Evolutionary conservation across 306 rosid species (phyloP), one percentile per base, ranked within the genome.

Genomic region (Fragaria ananassa): DNA sequence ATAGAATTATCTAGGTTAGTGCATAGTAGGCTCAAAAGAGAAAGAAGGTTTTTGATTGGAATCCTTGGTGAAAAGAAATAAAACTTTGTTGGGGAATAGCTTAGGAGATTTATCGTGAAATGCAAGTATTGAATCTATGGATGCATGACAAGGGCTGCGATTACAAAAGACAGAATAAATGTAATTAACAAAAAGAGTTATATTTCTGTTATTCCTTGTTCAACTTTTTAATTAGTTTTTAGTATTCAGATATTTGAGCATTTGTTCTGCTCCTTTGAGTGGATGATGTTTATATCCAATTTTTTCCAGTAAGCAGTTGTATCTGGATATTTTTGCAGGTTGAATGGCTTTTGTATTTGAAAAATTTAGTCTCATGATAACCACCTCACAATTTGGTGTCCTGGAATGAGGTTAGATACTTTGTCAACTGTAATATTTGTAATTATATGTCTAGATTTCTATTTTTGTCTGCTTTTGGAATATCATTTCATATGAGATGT

Each of bases 391-490:
- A 79, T 74, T 70, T 51, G 81, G 68, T 14, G 31, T 58, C 65
- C 13, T 35, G 39, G 51, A 71, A 75, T 17, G 82, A 76, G 76
- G 78, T 84, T 76, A 71, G 79, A 78, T 35, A 31, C 27, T 71
- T 51, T 65, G 45, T 3, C 51, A 62, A 27, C 62, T 54, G 76
- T 74, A 68, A 69, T 41, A 79, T 76, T 81, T 83, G 91, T 83
- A 81, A 78, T 76, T 69, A 61, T 83, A 76, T 79, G 54, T 23
- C 53, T 21, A 68, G 61, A 54, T 47, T 18, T 15, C 8, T 5
- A 6, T 70, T 49, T 10, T 51, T 1, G 10, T 46, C 49, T 70
- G 42, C 4, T 70, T 70, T 49, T 31, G 14, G 8, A 50, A 25
- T 31, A 64, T 19, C 39, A 54, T 69, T 12, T 72, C 58, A 57